These are phyloP conservation scores for Cladorrhinum sp. DNA, from an alignment of 2,329 filamentous ascomycete genomes.

Conservation along the genomic window DNA sequence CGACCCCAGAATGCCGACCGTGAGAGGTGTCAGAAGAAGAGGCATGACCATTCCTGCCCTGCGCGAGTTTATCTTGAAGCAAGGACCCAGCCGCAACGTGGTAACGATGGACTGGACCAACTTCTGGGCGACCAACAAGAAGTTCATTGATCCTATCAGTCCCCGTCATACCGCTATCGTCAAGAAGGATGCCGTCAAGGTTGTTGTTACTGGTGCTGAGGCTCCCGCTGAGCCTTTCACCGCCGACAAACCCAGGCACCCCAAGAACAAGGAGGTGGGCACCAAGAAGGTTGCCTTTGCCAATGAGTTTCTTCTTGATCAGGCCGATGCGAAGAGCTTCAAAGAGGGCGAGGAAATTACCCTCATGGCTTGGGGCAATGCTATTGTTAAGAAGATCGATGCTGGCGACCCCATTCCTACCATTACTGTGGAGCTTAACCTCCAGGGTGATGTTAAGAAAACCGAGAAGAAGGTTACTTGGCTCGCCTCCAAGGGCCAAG, in stretches of 20 bases:
- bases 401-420: slow-evolving; percentile 57
- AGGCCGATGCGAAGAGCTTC: slow-evolving; percentile 80
- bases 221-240: slow-evolving; percentile 60
- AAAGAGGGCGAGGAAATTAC: slow-evolving; percentile 87
- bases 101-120: slow-evolving; percentile 80
- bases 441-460: slow-evolving; percentile 89
- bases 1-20: slow-evolving; percentile 81
- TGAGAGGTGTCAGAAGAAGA: slow-evolving; percentile 72
- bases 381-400: slow-evolving; percentile 67
- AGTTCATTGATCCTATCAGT: slow-evolving; percentile 74
- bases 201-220: slow-evolving; percentile 65
- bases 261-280: slow-evolving; percentile 82
- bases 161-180: slow-evolving; percentile 72
- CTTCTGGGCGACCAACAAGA: slow-evolving; percentile 74
- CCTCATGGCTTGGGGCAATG: slow-evolving; percentile 95
- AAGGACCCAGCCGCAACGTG: slow-evolving; percentile 80
- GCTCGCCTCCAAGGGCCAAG: slow-evolving; percentile 73
- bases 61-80: slow-evolving; percentile 79
- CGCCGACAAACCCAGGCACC: slow-evolving; percentile 80
- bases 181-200: slow-evolving; percentile 68
- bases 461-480: slow-evolving; percentile 97
- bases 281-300: slow-evolving; percentile 82
- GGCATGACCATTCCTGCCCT: slow-evolving; percentile 78
- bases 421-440: slow-evolving; percentile 81
- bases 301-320: slow-evolving; percentile 74